Conservation (phyloP, 2,329 filamentous ascomycete species). For the Orbilia javanica region DNA sequence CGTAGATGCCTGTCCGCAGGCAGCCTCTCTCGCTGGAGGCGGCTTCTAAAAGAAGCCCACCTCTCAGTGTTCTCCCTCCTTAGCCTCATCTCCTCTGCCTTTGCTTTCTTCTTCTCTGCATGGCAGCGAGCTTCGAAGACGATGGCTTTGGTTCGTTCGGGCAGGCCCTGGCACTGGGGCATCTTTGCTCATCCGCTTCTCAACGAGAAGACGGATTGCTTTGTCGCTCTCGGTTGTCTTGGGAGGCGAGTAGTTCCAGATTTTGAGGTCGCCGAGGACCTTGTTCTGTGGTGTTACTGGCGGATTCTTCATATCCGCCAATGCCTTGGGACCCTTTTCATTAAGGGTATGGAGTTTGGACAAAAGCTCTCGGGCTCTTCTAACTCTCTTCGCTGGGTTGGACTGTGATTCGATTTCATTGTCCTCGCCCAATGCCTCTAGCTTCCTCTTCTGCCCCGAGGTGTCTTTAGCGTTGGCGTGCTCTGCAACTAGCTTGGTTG, state of each 20-base stretch:
- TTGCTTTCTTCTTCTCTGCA: slow-evolving; percentile 10
- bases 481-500: neutral
- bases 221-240: slow-evolving; percentile 22
- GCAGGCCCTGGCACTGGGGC: neutral
- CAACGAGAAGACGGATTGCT: slow-evolving; percentile 19
- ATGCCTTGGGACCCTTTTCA: slow-evolving; percentile 23
- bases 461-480: neutral
- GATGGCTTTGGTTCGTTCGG: neutral
- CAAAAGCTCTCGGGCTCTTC: neutral
- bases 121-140: neutral
- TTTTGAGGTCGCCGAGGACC: slow-evolving; percentile 4
- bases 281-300: slow-evolving; percentile 23
- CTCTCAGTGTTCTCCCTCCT: neutral
- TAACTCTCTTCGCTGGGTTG: neutral
- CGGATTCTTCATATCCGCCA: neutral
- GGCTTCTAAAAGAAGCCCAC: slow-evolving; percentile 32
- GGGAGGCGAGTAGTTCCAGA: neutral
- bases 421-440: neutral
- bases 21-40: slow-evolving; percentile 14
- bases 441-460: slow-evolving; percentile 3
- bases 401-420: neutral
- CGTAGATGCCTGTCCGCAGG: slow-evolving; percentile 26
- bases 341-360: neutral
- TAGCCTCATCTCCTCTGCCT: neutral
- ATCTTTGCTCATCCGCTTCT: slow-evolving; percentile 14